A percentile compares a stretch with the other conserved stretches of the same genome.
phyloP scores from a whole-genome alignment of 108 stramenopile species.

The Skeletonema costatum region DNA sequence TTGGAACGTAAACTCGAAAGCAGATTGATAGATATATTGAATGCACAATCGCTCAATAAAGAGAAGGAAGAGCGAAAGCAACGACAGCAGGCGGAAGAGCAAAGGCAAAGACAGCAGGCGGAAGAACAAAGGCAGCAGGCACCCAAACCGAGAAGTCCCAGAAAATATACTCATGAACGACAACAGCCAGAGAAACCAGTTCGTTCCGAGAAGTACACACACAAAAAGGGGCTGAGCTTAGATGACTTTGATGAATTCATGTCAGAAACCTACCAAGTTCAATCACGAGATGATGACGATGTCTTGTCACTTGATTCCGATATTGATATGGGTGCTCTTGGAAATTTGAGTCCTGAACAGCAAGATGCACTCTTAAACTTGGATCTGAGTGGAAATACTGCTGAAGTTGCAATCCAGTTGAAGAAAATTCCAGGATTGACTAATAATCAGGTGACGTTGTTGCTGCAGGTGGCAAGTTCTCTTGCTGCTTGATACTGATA shows the following conservation, averaged over 20 bases:
- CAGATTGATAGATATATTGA: not conserved
- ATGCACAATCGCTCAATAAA: not conserved
- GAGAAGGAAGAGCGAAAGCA: not conserved
- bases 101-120: not conserved
- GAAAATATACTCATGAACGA: not conserved
- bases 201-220: not conserved
- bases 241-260: not conserved
- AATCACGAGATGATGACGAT: constrained; percentile 31
- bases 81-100: not conserved
- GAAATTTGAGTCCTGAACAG: constrained; percentile 40
- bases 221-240: not conserved
- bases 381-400: constrained; percentile 34
- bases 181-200: not conserved
- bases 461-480: constrained; percentile 44
- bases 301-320: constrained; percentile 1
- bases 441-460: constrained; percentile 41
- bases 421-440: constrained; percentile 42
- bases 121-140: not conserved
- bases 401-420: constrained; percentile 36
- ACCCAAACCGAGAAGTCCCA: not conserved
- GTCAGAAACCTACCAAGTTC: not conserved
- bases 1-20: constrained; percentile 6
- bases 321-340: constrained; percentile 27
- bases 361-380: constrained; percentile 32
- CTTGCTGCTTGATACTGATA: constrained; percentile 12